These are phyloP conservation scores for Penicillium crustosum DNA, from an alignment of 2,329 filamentous ascomycete species.

Conservation along the genomic window DNA sequence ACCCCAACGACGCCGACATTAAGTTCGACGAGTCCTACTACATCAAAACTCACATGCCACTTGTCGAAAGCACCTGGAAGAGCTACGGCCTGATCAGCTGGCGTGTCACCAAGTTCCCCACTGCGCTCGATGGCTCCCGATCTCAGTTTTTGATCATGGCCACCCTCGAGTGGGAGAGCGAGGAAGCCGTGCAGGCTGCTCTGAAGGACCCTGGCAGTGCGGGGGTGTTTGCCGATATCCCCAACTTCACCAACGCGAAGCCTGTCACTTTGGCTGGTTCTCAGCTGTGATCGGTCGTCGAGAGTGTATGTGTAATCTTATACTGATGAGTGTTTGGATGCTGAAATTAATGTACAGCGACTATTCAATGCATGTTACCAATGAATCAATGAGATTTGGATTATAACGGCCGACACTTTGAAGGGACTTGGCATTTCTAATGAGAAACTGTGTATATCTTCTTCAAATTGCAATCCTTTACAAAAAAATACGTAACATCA, in stretches of 20 bases:
- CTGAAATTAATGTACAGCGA: neutral
- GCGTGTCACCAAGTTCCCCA: slow-evolving; percentile 21
- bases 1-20: slow-evolving; percentile 22
- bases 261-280: slow-evolving; percentile 21
- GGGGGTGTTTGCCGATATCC: slow-evolving; percentile 20
- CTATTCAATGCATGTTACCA: neutral
- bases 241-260: slow-evolving; percentile 27
- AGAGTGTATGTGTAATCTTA: neutral
- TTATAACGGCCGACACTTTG: neutral
- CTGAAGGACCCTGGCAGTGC: slow-evolving; percentile 5
- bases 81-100: slow-evolving; percentile 18
- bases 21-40: slow-evolving; percentile 27
- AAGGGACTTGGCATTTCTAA: neutral
- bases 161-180: slow-evolving; percentile 20
- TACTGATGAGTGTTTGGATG: neutral
- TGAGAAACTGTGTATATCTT: neutral
- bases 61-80: slow-evolving; percentile 21
- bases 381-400: neutral
- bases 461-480: neutral
- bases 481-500: neutral
- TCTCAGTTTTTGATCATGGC: slow-evolving; percentile 20
- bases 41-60: slow-evolving; percentile 25
- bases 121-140: slow-evolving; percentile 14
- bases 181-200: slow-evolving; percentile 16
- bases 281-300: neutral